Conservation (phyloP, 768 basidiomycete species). For the Omphalotus guepiniiformis region DNA sequence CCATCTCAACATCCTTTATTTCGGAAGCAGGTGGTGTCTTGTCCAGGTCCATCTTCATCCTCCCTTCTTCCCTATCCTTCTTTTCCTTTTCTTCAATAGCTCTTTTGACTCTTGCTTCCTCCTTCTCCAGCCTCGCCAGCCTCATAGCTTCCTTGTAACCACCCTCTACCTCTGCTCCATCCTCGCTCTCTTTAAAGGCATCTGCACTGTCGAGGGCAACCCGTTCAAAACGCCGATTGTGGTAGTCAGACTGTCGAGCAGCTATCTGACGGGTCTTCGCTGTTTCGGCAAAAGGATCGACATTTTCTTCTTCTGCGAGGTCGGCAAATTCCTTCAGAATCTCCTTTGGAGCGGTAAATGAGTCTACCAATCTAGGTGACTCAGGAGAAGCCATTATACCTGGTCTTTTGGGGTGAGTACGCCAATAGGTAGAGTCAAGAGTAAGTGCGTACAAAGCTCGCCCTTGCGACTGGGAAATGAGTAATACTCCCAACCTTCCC, state of each 20-base stretch:
- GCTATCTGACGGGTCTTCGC: slow-evolving; percentile 93
- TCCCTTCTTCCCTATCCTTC: slow-evolving; percentile 65
- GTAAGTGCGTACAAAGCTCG: too few species aligned
- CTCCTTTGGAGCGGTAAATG: slow-evolving; percentile 91
- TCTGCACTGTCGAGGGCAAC: slow-evolving; percentile 78
- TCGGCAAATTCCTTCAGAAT: slow-evolving; percentile 91
- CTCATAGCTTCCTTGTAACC: slow-evolving; percentile 98
- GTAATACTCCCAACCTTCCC: too few species aligned
- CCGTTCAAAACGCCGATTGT: slow-evolving; percentile 85
- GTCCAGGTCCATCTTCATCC: slow-evolving; percentile 84
- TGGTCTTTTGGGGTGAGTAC: too few species aligned
- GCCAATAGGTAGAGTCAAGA: too few species aligned
- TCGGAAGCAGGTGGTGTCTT: slow-evolving; percentile 86
- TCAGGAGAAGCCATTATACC: slow-evolving; percentile 55
- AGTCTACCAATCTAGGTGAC: slow-evolving; percentile 78
- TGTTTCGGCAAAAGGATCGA: slow-evolving; percentile 90
- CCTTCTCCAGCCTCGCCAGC: slow-evolving; percentile 84
- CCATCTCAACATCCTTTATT: slow-evolving; percentile 66
- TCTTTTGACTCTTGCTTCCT: slow-evolving; percentile 78
- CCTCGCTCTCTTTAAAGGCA: slow-evolving; percentile 65
- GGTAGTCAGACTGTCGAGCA: slow-evolving; percentile 90
- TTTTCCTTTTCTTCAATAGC: slow-evolving; percentile 89
- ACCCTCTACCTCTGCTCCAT: slow-evolving; percentile 70
- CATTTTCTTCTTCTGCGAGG: slow-evolving; percentile 89
- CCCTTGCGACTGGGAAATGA: too few species aligned